Conservation (phyloP, 2,329 filamentous ascomycete genomes). For the Pseudomassariella vexata region DNA sequence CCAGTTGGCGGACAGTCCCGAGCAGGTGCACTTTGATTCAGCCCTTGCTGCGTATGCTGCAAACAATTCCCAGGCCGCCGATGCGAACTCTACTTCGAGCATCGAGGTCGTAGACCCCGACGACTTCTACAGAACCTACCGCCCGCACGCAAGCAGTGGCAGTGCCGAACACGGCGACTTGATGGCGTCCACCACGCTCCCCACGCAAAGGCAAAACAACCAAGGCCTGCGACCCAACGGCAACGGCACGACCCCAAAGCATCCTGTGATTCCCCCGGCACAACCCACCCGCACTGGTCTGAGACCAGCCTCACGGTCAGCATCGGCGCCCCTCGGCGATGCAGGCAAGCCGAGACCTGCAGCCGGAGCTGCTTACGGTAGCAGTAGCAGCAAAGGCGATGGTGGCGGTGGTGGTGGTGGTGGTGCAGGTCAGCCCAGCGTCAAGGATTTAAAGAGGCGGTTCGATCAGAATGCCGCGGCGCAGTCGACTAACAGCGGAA, state of each 20-base stretch:
- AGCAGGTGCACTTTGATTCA: conserved; percentile 11
- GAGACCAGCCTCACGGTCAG: conserved; percentile 44
- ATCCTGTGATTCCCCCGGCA: conserved; percentile 33
- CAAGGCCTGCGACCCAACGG: conserved; percentile 42
- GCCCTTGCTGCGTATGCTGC: conserved; percentile 28
- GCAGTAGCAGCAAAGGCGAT: too few relatives aligned
- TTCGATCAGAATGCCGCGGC: conserved; percentile 59
- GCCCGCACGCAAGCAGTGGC: conserved; percentile 20
- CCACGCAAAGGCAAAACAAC: conserved; percentile 35
- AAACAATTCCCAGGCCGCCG: conserved; percentile 29
- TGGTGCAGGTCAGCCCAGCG: too few relatives aligned
- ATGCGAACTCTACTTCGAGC: conserved; percentile 33
- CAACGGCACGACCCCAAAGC: conserved; percentile 43
- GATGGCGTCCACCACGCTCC: conserved; percentile 18
- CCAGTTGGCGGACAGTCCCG: too few relatives aligned
- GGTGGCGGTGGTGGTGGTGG: too few relatives aligned
- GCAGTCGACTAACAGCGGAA: conserved; percentile 6
- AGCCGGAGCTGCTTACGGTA: conserved; percentile 21
- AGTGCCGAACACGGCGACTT: conserved; percentile 20
- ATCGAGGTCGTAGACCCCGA: conserved; percentile 42
- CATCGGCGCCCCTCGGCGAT: conserved; percentile 49
- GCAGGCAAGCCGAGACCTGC: conserved; percentile 22
- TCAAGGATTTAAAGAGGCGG: conserved; percentile 73
- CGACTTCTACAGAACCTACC: conserved; percentile 50
- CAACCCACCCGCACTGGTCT: conserved; percentile 31